Evolutionary conservation across 2,329 filamentous ascomycete species (phyloP), one percentile per base, ranked within the genome.

Genomic region (Fusarium oligoseptatum): DNA sequence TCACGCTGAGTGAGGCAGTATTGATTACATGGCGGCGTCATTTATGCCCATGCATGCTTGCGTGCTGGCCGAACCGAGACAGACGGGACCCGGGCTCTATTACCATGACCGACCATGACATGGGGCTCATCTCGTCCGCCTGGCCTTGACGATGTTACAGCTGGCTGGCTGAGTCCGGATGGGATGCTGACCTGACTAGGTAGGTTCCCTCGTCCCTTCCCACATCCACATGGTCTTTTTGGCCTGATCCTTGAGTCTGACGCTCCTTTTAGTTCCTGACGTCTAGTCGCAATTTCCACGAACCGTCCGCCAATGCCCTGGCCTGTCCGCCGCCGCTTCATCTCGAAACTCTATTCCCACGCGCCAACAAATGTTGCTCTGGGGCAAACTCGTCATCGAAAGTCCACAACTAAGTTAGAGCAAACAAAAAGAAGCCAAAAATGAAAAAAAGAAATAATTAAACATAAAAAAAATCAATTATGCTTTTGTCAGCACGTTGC

Each of bases 261-360:
- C 61, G 37, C 58, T 69, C 48, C 45, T 60, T 63, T 60, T 60
- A 64, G 66, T 63, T 67, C 29, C 60, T 64, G n/a, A 64, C 60
- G 62, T 69, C 66, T 58, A 57, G 41, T 64, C 52, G 76, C 60
- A 78, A 78, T 78, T 78, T 78, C 75, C 76, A 76, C 69, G 63
- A 60, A 66, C 73, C 52, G 60, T 58, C 58, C 63, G 43, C 70
- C 63, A 70, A 52, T 63, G 29, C 60, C 17, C 57, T 63, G 71
- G 70, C 52, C 60, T 68, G 60, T 41, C 72, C 76, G 76, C 76
- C 76, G 67, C 67, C 77, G 76, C 76, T 77, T 77, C 76, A 78
- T 70, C 39, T 29, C 61, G 36, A 78, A 78, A 78, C 76, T 78
- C 76, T 78, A 78, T 73, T 77, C 66, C 63, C 29, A 52, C 68